Evolutionary conservation across 768 basidiomycete species (phyloP), one percentile per base, ranked within the genome.

Genomic region (Suillus cothurnatus): DNA sequence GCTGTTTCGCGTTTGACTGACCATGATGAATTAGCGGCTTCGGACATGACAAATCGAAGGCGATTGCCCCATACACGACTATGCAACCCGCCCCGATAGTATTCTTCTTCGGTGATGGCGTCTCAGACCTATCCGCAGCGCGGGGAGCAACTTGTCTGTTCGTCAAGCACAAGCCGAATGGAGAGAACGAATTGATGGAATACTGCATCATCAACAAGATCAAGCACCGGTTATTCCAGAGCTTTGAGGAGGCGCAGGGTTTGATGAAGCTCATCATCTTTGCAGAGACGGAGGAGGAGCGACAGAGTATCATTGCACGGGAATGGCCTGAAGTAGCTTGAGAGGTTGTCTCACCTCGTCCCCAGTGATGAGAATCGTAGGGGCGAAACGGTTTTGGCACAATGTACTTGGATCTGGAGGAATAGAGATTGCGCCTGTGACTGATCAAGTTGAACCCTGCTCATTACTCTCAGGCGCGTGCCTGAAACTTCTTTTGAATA

Each of bases 21-120:
- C 31, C 1, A 17, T 58, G 55, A 61, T 66, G 52, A 53, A 26
- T 63, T 36, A 94, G 94, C 71, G 88, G 86, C 1, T 98, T 86
- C 71, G 97, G 97, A 0, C 97, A 99, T 74, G 97, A 99, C 79
- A 99, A 99, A 80, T 94, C 92, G 8, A 91, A 90, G 70, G 94
- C 97, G 3, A 98, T 99, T 70, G 80, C 96, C 39, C 96, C 94
- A 0, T 99, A 98, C 79, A 83, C 88, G n/a, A 79, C 82, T 49
- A 82, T 96, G 50, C 70, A 80, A 7, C 74, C 86, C 56, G 87
- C 89, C 6, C 97, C 97, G 3, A 88, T 85, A 2, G 81, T 97
- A 12, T 97, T 99, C 79, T 99, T 97, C 86, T 96, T 97, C 68
- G 97, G 97, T 0, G 97, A 99, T 74, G 97, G 97, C 39, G 97